These are phyloP conservation scores for Tanacetum coccineum DNA, from an alignment of 129 eudicot species.

Conservation along the genomic window DNA sequence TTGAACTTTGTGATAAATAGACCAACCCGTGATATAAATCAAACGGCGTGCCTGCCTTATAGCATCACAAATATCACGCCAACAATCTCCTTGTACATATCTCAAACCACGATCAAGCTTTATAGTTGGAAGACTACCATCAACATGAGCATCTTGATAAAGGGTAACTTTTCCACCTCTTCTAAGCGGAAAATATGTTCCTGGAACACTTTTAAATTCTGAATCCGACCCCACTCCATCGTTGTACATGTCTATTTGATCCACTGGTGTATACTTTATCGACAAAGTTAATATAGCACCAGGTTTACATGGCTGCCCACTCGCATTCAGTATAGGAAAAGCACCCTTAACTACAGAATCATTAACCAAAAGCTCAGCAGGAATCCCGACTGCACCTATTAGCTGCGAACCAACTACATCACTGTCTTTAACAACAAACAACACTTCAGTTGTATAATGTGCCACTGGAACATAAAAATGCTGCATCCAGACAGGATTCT, in stretches of 20 bases:
- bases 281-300: constrained; percentile 65
- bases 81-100: constrained; percentile 71
- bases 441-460: constrained; percentile 52
- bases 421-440: constrained; percentile 76
- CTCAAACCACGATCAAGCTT: constrained; percentile 55
- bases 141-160: constrained; percentile 95
- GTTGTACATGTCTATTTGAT: constrained; percentile 45
- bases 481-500: constrained; percentile 95
- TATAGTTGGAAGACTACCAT: constrained; percentile 46
- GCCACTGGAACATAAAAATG: constrained; percentile 77
- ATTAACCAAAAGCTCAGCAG: constrained; percentile 43
- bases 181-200: constrained; percentile 82
- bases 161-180: constrained; percentile 68
- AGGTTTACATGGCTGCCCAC: constrained; percentile 58
- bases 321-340: constrained; percentile 59
- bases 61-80: constrained; percentile 81
- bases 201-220: constrained; percentile 62
- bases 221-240: constrained; percentile 65
- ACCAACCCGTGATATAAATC: constrained; percentile 92
- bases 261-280: constrained; percentile 64
- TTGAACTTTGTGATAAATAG: constrained; percentile 64
- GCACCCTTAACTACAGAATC: constrained; percentile 52
- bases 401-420: constrained; percentile 80
- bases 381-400: constrained; percentile 80
- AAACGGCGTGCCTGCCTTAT: constrained; percentile 63